A percentile compares a stretch with the other conserved stretches of the same genome.
Conservation (phyloP, 1,284 basidiomycete genomes). For the Cryptococcus amylolentus region DNA sequence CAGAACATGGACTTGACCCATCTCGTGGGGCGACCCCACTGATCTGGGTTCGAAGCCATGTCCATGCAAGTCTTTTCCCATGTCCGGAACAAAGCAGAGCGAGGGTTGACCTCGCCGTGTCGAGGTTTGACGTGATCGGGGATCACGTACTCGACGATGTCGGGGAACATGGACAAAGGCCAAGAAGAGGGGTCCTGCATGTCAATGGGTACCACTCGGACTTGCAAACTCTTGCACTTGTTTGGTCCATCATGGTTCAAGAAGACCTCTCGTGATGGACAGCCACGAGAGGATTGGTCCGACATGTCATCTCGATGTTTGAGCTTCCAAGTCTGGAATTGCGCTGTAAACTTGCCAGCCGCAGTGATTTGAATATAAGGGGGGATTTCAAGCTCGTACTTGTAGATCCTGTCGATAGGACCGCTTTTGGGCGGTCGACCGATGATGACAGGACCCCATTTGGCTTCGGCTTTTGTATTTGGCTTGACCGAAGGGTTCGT, state of each 20-base stretch:
- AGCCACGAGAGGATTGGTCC: not conserved
- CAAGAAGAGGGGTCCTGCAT: not conserved
- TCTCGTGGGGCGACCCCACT: conserved; percentile 7
- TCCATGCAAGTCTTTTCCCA: not conserved
- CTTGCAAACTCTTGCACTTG: not conserved
- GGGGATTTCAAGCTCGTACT: not conserved
- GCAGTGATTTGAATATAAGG: not conserved
- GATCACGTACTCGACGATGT: not conserved
- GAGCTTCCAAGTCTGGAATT: not conserved
- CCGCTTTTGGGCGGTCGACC: not conserved
- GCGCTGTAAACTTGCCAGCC: not conserved
- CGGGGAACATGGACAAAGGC: not conserved
- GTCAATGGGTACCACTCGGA: not conserved
- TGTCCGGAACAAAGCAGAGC: no score
- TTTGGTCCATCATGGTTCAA: not conserved
- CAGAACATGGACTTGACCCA: not conserved
- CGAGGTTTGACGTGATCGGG: not conserved
- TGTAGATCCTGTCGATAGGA: not conserved
- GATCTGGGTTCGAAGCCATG: conserved; percentile 2
- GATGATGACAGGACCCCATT: not conserved
- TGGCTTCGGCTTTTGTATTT: not conserved
- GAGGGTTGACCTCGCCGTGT: not conserved
- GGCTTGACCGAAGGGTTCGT: no score
- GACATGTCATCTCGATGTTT: not conserved
- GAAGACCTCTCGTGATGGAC: not conserved